Base-by-base conservation (phyloP, 257 asterid species). In the Solanum appendiculatum region DNA sequence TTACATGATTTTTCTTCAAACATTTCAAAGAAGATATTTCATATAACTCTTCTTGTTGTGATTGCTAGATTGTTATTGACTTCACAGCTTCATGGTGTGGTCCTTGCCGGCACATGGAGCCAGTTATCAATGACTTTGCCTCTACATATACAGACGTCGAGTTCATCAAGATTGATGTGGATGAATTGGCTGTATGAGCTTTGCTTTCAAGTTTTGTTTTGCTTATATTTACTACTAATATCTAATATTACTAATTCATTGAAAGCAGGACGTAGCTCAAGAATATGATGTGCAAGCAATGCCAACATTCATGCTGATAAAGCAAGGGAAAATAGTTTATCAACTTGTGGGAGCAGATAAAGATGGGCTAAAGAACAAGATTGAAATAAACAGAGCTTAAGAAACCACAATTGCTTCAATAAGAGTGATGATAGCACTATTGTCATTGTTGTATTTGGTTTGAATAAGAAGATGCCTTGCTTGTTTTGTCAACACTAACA, bases 241-340 rank as follows among this genome's bases (percentile, higher is more conserved):
- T 69, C 16, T 69, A 23, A 73, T 54, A 36, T 18, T 68, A 8
- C 21, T 68, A 33, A 33, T 77, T 44, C 4, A 9, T 29, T 81
- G 58, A 23, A 44, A 86, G 87, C 92, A 95, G 99, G 97, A 87
- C n/a, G 94, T 94, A 66, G 96, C 97, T 66, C 86, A 90, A 68
- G 94, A 91, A 86, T 96, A 88, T 64, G 93, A 87, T 44, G 98
- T 94, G 44, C 90, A 91, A 36, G 93, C 91, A 85, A 89, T 94
- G 98, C 96, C 97, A 44, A 93, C 97, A 10, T 94, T 93, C 91
- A 27, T 94, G 70, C 66, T 94, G 88, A 85, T 94, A 42, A 94
- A 92, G 93, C 85, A 86, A 89, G 98, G 98, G 27, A 91, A 94
- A 87, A 86, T 83, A 82, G 91, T 95, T 46, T 98, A 93, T 82